phyloP scores from a whole-genome alignment of 2,329 filamentous ascomycete genomes.

The Penicillium hordei region DNA sequence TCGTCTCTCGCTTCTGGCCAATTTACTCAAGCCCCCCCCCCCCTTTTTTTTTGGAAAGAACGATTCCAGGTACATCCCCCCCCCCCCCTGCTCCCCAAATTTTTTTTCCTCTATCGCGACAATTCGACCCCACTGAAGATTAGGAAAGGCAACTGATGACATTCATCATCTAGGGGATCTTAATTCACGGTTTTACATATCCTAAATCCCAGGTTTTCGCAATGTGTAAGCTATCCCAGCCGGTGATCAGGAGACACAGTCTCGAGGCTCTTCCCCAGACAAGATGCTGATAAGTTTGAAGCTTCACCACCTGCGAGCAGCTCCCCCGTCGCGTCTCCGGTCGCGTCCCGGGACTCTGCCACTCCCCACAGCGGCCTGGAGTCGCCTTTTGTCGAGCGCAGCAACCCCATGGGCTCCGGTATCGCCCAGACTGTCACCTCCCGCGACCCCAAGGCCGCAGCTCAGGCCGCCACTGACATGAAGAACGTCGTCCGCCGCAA shows the following conservation, averaged over 20 bases:
- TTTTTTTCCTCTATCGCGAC: constrained; percentile 15
- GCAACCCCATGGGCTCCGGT: constrained; percentile 56
- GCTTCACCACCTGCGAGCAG: constrained; percentile 37
- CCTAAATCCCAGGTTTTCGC: constrained; percentile 27
- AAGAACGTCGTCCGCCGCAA: constrained; percentile 98
- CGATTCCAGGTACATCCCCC: constrained; percentile 18
- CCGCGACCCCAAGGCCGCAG: constrained; percentile 61
- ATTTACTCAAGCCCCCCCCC: constrained; percentile 13
- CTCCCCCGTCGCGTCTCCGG: constrained; percentile 35
- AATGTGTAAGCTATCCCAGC: constrained; percentile 41
- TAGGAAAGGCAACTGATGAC: constrained; percentile 14
- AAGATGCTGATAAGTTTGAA: constrained; percentile 30
- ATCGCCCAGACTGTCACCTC: constrained; percentile 61
- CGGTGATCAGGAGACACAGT: background rate
- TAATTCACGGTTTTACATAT: constrained; percentile 23
- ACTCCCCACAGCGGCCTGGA: constrained; percentile 51
- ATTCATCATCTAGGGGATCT: constrained; percentile 31
- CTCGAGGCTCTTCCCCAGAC: constrained; percentile 6
- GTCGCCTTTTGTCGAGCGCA: constrained; percentile 58
- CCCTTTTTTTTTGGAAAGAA: constrained; percentile 11
- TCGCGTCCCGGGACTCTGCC: constrained; percentile 38
- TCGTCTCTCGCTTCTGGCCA: constrained; percentile 23
- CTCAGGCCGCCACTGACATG: constrained; percentile 64
- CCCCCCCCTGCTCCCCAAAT: constrained; percentile 6
- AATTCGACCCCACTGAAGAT: constrained; percentile 13